A percentile compares a stretch with the other conserved stretches of the same genome.
Conservation (phyloP, 768 basidiomycete species). For the Termitomyces sp. region DNA sequence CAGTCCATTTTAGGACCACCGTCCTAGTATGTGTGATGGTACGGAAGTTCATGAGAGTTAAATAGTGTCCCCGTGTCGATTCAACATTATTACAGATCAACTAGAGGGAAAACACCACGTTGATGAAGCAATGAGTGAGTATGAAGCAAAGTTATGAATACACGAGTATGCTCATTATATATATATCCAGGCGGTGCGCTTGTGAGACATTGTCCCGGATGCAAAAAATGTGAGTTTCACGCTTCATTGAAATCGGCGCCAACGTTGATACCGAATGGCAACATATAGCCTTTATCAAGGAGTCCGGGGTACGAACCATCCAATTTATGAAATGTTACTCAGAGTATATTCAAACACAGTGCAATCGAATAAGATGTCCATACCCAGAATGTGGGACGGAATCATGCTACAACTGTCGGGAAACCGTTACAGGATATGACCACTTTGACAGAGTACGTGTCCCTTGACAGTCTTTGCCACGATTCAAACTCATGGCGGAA, state of each 20-base stretch:
- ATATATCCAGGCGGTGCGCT: constrained; percentile 59
- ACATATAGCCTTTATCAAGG: constrained; percentile 70
- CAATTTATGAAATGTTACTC: not conserved
- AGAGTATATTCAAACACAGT: constrained; percentile 37
- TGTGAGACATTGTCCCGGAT: constrained; percentile 87
- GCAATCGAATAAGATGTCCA: constrained; percentile 90
- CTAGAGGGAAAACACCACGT: constrained; percentile 64
- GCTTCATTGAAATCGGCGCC: not conserved
- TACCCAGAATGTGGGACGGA: constrained; percentile 54
- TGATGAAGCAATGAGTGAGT: constrained; percentile 91
- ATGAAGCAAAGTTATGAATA: not conserved
- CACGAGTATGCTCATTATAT: not conserved
- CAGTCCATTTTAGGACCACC: constrained; percentile 53
- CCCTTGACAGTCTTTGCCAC: constrained; percentile 11
- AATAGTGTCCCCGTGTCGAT: not conserved
- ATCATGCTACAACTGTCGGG: constrained; percentile 83
- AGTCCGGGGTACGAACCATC: constrained; percentile 55
- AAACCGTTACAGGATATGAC: constrained; percentile 69
- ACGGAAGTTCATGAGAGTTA: not conserved
- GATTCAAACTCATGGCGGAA: constrained; percentile 9
- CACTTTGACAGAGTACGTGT: constrained; percentile 61
- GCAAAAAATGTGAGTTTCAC: constrained; percentile 58
- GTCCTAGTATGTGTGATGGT: constrained; percentile 81
- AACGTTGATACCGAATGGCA: not conserved
- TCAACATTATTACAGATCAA: not conserved